Percentiles rank a stretch among this genome's conserved stretches.
Conservation (phyloP, 805 yeast genomes). For the Teunomyces kruisii region DNA sequence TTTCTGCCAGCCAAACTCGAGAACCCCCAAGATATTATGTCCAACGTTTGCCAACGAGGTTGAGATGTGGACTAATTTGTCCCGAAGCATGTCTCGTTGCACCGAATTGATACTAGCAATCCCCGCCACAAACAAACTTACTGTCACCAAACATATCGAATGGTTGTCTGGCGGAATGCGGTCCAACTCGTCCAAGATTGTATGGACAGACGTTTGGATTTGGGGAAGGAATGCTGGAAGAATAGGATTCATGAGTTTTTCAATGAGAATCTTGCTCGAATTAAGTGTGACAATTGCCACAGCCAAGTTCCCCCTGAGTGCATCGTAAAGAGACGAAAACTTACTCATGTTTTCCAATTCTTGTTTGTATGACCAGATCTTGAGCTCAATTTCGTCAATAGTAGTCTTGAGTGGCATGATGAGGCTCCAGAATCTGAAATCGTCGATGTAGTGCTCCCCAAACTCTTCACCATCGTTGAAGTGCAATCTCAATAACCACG, state of each 20-base stretch:
- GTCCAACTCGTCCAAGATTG: conserved; percentile 5
- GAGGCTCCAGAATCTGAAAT: conserved; percentile 10
- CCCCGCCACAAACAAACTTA: conserved; percentile 11
- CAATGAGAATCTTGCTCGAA: conserved; percentile 10
- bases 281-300: conserved; percentile 10
- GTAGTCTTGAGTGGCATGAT: conserved; percentile 7
- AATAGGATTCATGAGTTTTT: conserved; percentile 13
- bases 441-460: conserved; percentile 7
- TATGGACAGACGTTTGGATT: conserved; percentile 9
- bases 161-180: conserved; percentile 7
- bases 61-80: conserved; percentile 3
- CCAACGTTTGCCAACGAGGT: conserved; percentile 9
- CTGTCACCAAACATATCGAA: conserved; percentile 9
- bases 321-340: conserved; percentile 4
- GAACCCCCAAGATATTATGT: conserved; percentile 7
- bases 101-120: conserved; percentile 1
- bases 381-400: conserved; percentile 3
- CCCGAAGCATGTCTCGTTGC: conserved; percentile 4
- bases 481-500: conserved; percentile 31
- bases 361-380: conserved; percentile 5
- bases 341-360: conserved; percentile 3
- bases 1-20: conserved; percentile 9
- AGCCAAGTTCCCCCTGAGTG: conserved; percentile 12
- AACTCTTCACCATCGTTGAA: conserved; percentile 7
- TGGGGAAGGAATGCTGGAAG: conserved; percentile 9